These are phyloP conservation scores for Penicillium sp. DNA, from an alignment of 2,329 filamentous ascomycete species.

Conservation along the genomic window DNA sequence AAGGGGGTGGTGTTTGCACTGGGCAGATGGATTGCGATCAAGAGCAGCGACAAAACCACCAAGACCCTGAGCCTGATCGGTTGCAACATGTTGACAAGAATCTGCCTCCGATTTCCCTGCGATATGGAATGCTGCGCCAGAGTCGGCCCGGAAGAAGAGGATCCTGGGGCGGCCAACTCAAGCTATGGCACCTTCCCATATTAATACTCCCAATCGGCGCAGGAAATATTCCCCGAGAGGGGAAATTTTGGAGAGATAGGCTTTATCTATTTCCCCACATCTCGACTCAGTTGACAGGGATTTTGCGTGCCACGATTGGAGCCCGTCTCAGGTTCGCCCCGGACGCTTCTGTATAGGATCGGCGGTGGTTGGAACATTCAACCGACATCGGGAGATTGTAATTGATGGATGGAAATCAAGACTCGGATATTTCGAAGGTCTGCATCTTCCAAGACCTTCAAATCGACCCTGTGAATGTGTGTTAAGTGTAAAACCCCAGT, in stretches of 20 bases:
- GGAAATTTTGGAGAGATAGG: not conserved
- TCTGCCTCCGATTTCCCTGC: not conserved
- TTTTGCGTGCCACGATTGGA: slow-evolving; percentile 4
- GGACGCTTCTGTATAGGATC: not conserved
- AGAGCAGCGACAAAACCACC: slow-evolving; percentile 14
- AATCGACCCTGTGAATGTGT: not conserved
- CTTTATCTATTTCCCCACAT: slow-evolving; percentile 29
- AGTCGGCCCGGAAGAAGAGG: not conserved
- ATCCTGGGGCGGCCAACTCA: slow-evolving; percentile 2
- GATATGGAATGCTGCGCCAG: not conserved
- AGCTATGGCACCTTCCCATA: slow-evolving; percentile 12
- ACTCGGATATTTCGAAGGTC: not conserved
- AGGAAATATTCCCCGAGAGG: not conserved
- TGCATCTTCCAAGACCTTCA: not conserved
- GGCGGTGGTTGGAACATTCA: not conserved
- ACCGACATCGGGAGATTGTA: too few relatives aligned
- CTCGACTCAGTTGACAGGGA: slow-evolving; percentile 8
- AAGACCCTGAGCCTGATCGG: slow-evolving; percentile 14
- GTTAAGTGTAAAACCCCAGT: not conserved
- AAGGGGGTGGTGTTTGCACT: slow-evolving; percentile 18
- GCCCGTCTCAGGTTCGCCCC: not conserved
- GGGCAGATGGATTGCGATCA: slow-evolving; percentile 20
- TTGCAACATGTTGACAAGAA: slow-evolving; percentile 13
- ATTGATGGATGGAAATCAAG: not conserved
- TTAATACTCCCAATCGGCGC: not conserved